phyloP scores from a whole-genome alignment of 2,329 filamentous ascomycete genomes.

The Monilinia laxa region DNA sequence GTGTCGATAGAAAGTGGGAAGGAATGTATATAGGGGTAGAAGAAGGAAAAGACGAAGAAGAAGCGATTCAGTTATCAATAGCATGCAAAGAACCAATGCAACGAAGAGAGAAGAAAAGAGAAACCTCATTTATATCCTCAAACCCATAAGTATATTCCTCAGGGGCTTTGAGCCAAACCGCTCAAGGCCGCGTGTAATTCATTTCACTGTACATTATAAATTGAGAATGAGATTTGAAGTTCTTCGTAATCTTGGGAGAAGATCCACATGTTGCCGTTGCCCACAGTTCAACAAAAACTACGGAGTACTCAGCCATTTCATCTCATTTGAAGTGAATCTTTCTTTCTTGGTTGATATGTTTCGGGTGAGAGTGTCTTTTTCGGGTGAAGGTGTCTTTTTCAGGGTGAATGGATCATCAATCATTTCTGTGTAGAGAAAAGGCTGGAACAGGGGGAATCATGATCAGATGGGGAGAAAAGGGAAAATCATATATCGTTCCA shows the following conservation, averaged over 20 bases:
- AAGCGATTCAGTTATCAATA: too few species aligned
- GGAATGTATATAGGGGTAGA: neutral
- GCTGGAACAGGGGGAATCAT: neutral
- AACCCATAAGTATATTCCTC: conserved; percentile 1
- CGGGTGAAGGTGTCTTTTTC: neutral
- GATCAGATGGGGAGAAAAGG: too few species aligned
- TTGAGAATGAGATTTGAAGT: conserved; percentile 5
- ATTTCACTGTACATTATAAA: neutral
- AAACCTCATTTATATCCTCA: neutral
- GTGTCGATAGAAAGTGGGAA: neutral
- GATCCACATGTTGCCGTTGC: conserved; percentile 13
- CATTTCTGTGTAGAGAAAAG: neutral
- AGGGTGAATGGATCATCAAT: neutral
- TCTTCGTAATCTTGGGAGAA: conserved; percentile 19
- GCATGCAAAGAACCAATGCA: neutral
- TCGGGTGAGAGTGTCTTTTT: neutral
- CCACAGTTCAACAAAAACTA: neutral
- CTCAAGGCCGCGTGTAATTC: conserved; percentile 3
- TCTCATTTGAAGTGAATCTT: conserved; percentile 4
- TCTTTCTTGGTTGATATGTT: conserved; percentile 2
- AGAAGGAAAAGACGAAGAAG: neutral
- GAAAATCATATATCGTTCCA: neutral
- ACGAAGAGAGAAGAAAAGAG: neutral
- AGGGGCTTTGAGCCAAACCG: neutral
- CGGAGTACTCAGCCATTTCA: conserved; percentile 1